Evolutionary conservation across 331 rosid genomes (phyloP).

Genomic region (Acacia concinna): DNA sequence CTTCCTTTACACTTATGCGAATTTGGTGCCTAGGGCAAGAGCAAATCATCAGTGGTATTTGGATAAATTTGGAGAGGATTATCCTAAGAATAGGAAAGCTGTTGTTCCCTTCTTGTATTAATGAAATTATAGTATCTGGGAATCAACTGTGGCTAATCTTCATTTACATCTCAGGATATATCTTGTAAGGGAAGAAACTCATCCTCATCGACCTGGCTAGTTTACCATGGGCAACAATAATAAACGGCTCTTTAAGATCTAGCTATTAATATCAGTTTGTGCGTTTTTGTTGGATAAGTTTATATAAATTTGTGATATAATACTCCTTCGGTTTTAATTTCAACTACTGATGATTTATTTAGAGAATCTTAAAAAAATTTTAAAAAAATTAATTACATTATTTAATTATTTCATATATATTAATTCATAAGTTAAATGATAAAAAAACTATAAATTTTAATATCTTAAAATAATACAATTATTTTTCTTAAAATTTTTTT

Average conservation of each 20-base stretch:
- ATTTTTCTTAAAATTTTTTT: too few species aligned
- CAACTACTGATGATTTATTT: too few species aligned
- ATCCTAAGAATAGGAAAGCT: conserved; percentile 63
- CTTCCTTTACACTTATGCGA: conserved; percentile 63
- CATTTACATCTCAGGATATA: neutral
- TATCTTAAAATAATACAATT: too few species aligned
- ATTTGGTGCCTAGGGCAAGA: conserved; percentile 77
- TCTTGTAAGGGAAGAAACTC: neutral
- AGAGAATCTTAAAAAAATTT: too few species aligned
- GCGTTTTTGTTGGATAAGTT: too few species aligned
- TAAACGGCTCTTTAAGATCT: neutral
- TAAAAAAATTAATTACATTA: too few species aligned
- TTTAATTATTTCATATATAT: too few species aligned
- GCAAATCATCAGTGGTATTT: conserved; percentile 72
- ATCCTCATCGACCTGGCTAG: neutral
- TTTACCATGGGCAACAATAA: neutral
- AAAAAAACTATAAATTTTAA: too few species aligned
- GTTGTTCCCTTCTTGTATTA: conserved; percentile 68
- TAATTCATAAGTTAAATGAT: too few species aligned
- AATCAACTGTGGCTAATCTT: neutral
- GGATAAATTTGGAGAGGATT: conserved; percentile 81
- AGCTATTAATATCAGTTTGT: neutral
- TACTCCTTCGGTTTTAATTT: too few species aligned
- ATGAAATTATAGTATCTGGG: too few species aligned
- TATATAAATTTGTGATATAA: too few species aligned